Conservation (phyloP, 345 rosid species). For the Eucalyptus curtisii region DNA sequence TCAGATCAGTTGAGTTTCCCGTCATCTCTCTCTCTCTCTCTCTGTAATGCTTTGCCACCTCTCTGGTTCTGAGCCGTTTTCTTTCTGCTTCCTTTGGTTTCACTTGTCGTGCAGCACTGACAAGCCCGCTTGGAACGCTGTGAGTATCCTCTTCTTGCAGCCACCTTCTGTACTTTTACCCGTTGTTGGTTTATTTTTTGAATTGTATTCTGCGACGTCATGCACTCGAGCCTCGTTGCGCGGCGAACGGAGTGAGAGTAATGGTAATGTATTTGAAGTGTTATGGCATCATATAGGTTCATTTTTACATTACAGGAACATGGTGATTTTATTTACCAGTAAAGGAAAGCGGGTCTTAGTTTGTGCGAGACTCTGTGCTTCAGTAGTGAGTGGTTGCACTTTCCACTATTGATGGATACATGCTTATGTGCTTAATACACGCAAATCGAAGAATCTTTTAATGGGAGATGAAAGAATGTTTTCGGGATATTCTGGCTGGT, state of each 20-base stretch:
- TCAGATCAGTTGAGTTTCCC: constrained; percentile 49
- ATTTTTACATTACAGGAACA: background rate
- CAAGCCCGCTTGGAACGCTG: constrained; percentile 80
- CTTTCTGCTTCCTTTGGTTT: background rate
- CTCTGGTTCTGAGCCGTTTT: background rate
- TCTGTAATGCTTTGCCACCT: background rate
- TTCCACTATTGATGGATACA: background rate
- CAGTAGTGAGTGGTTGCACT: background rate
- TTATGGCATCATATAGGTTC: background rate
- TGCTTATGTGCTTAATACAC: background rate
- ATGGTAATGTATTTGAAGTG: background rate
- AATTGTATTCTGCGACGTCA: background rate
- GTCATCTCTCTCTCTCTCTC: no score
- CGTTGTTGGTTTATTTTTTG: background rate
- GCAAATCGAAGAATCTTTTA: background rate
- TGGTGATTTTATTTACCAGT: background rate
- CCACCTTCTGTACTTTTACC: background rate
- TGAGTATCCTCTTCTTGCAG: constrained; percentile 17
- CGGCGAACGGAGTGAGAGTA: background rate
- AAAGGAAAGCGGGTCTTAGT: background rate
- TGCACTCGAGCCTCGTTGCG: background rate
- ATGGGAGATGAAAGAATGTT: background rate
- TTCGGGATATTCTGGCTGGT: background rate
- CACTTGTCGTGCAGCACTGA: constrained; percentile 55
- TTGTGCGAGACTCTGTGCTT: background rate